Evolutionary conservation across 306 rosid genomes (phyloP).

Genomic region (Neltuma alba): DNA sequence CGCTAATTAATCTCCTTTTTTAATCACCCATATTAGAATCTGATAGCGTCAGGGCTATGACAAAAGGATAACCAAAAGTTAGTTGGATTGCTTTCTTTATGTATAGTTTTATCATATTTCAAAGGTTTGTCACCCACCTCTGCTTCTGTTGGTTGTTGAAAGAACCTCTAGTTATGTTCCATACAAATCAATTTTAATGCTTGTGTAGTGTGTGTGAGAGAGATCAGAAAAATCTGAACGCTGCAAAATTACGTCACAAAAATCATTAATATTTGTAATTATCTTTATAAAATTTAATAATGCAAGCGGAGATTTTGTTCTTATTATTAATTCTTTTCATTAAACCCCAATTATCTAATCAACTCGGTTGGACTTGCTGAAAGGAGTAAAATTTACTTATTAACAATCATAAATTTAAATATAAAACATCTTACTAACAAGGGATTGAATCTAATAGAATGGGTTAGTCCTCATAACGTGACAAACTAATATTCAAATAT

Average conservation of each 20-base stretch:
- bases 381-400: neutral
- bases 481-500: too few species aligned
- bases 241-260: neutral
- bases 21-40: neutral
- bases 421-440: too few species aligned
- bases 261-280: too few species aligned
- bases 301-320: neutral
- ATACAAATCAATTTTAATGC: neutral
- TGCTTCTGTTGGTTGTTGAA: neutral
- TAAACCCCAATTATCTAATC: neutral
- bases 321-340: neutral
- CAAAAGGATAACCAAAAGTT: constrained; percentile 3
- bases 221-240: neutral
- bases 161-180: neutral
- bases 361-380: neutral
- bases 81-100: constrained; percentile 8
- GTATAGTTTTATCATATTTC: neutral
- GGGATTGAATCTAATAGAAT: too few species aligned
- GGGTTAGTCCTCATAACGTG: too few species aligned
- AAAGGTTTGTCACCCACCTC: constrained; percentile 5
- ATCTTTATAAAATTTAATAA: neutral
- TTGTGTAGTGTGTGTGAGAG: neutral
- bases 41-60: neutral
- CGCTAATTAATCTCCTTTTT: neutral
- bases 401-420: neutral